Evolutionary conservation across 331 rosid species (phyloP).

Genomic region (Malus hybrid): DNA sequence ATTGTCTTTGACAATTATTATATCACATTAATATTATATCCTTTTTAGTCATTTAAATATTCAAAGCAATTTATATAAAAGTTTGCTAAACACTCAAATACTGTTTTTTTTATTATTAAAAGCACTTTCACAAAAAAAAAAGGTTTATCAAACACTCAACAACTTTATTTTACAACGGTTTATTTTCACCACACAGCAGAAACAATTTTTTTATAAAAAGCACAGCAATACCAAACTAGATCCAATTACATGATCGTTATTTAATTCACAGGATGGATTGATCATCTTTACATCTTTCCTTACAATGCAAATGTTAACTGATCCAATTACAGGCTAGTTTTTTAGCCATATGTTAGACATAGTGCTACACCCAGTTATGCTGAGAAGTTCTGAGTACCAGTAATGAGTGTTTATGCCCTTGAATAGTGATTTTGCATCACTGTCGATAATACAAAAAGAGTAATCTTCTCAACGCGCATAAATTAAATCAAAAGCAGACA

Average conservation of each 20-base stretch:
- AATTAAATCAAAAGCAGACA: neutral
- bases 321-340: neutral
- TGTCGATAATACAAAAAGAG: neutral
- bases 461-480: neutral
- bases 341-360: neutral
- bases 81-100: no score
- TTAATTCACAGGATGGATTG: neutral
- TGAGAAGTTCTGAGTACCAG: neutral
- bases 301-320: neutral
- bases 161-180: fast-evolving
- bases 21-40: no score
- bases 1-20: no score
- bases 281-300: neutral
- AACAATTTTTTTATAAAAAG: no score
- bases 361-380: neutral
- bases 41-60: no score
- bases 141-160: no score
- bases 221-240: no score
- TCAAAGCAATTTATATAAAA: no score
- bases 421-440: neutral
- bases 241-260: neutral
- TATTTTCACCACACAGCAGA: no score
- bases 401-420: neutral
- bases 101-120: no score
- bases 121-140: no score